These are phyloP conservation scores for Arabis hirsuta DNA, from an alignment of 345 rosid genomes.

Conservation along the genomic window DNA sequence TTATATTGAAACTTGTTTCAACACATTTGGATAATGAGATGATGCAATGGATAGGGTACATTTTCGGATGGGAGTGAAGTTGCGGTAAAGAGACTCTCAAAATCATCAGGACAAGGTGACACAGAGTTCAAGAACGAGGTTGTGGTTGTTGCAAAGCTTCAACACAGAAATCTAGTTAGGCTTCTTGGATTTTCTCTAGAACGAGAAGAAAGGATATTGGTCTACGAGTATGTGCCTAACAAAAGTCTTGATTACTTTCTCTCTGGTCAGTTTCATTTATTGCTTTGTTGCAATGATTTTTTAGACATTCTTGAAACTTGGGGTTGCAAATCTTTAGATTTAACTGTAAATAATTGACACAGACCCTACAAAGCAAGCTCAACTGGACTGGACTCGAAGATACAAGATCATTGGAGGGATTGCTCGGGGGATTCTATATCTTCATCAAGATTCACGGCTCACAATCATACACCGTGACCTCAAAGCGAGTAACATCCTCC, in stretches of 20 bases:
- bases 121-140: constrained; percentile 37
- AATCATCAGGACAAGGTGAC: constrained; percentile 31
- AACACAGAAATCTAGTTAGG: constrained; percentile 34
- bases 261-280: not conserved
- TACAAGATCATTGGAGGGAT: too few species aligned
- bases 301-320: not conserved
- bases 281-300: too few species aligned
- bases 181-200: constrained; percentile 26
- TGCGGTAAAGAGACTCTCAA: constrained; percentile 34
- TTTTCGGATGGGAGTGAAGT: constrained; percentile 21
- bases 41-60: not conserved
- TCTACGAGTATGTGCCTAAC: constrained; percentile 32
- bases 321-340: not conserved
- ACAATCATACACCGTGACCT: constrained; percentile 61
- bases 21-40: too few species aligned
- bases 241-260: constrained; percentile 38
- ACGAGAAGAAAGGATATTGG: constrained; percentile 20
- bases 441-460: too few species aligned
- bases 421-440: too few species aligned
- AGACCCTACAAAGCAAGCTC: constrained; percentile 40
- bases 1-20: too few species aligned
- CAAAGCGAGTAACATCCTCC: constrained; percentile 59
- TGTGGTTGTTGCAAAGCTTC: constrained; percentile 34
- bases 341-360: not conserved
- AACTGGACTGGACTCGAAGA: constrained; percentile 43